Percentiles rank a stretch among this genome's conserved stretches.
Evolutionary conservation across 108 stramenopile genomes (phyloP).

Genomic region (Cyclotella cryptica): DNA sequence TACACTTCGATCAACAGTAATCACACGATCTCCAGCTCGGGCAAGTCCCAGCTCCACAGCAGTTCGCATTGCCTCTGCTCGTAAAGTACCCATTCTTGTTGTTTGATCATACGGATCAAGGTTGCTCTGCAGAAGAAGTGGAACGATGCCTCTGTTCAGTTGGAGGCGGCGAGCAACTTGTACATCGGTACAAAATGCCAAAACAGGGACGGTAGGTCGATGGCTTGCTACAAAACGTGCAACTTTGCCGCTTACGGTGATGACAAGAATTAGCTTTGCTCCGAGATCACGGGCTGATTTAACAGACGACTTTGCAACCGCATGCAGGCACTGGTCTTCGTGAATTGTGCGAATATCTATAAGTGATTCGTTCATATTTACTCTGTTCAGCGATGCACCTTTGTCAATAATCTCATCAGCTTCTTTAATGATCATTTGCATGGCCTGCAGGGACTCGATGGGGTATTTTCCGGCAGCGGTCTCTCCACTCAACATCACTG

Average conservation of each 20-base stretch:
- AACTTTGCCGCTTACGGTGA: conserved; percentile 55
- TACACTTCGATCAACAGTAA: conserved; percentile 65
- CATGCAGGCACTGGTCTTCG: conserved; percentile 70
- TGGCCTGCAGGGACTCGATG: conserved; percentile 60
- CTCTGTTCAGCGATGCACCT: conserved; percentile 41
- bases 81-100: conserved; percentile 66
- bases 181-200: conserved; percentile 72
- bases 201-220: conserved; percentile 67
- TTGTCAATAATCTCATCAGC: conserved; percentile 64
- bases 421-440: conserved; percentile 66
- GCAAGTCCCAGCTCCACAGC: conserved; percentile 75
- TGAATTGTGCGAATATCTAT: conserved; percentile 38
- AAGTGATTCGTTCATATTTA: conserved; percentile 35
- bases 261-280: conserved; percentile 66
- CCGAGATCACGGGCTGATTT: conserved; percentile 61
- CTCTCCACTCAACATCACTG: conserved; percentile 80
- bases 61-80: conserved; percentile 75
- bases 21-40: conserved; percentile 66
- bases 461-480: conserved; percentile 81
- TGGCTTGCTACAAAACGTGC: conserved; percentile 67
- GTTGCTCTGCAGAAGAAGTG: conserved; percentile 61
- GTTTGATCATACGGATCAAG: conserved; percentile 45
- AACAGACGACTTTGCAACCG: conserved; percentile 64
- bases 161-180: conserved; percentile 72
- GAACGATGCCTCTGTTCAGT: conserved; percentile 61